A percentile compares a stretch with the other conserved stretches of the same genome.
These are phyloP conservation scores for Zymoseptoria brevis DNA, from an alignment of 2,329 filamentous ascomycete species.

Conservation along the genomic window DNA sequence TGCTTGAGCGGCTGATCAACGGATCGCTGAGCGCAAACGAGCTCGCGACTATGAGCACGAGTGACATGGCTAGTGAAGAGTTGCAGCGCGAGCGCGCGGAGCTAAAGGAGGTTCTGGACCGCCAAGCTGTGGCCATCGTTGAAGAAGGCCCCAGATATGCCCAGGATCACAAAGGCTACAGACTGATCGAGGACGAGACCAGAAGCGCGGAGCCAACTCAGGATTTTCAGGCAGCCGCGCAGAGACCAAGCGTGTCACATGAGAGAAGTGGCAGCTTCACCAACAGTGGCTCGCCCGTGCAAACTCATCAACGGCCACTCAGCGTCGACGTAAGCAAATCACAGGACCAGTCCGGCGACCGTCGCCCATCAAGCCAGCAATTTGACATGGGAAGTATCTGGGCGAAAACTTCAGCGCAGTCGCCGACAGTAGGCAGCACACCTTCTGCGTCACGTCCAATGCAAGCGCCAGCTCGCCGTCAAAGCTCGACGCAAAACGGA, in stretches of 20 bases:
- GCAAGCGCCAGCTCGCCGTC: constrained; percentile 40
- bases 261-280: constrained; percentile 29
- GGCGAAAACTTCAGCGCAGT: constrained; percentile 60
- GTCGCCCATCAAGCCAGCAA: constrained; percentile 31
- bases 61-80: constrained; percentile 88
- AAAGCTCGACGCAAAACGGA: constrained; percentile 35
- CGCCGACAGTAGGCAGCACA: constrained; percentile 45
- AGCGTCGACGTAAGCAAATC: constrained; percentile 15
- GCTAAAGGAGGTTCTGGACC: constrained; percentile 69
- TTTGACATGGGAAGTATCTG: constrained; percentile 86
- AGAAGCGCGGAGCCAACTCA: background rate
- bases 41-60: constrained; percentile 78
- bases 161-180: constrained; percentile 91
- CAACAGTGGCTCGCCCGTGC: constrained; percentile 27
- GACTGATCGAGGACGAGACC: constrained; percentile 70
- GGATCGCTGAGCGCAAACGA: constrained; percentile 63
- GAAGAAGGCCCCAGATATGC: constrained; percentile 66
- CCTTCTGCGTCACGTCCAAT: constrained; percentile 35
- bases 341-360: constrained; percentile 6
- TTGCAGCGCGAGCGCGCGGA: constrained; percentile 68
- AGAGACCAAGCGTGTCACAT: constrained; percentile 11
- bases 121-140: constrained; percentile 75
- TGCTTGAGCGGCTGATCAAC: constrained; percentile 68
- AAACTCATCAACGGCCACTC: constrained; percentile 12
- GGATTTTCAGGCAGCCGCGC: constrained; percentile 1